Evolutionary conservation across 164 flowering plant genomes (phyloP).

Genomic region (Annona squamosa): DNA sequence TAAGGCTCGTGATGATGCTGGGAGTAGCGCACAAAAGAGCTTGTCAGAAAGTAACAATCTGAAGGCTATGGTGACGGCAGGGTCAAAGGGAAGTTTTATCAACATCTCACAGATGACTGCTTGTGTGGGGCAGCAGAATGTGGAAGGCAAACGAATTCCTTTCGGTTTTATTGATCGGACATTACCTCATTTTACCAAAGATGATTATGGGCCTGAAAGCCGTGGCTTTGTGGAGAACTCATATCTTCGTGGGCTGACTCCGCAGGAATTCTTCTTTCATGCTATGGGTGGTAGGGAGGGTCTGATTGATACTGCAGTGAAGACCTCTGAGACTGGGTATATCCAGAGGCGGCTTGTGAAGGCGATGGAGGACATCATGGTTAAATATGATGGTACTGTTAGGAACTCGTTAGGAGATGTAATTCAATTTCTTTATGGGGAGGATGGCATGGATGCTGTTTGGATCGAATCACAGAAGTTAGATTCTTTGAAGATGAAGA

Average conservation of each 20-base stretch:
- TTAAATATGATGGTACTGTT: conserved; percentile 97
- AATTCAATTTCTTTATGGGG: conserved; percentile 94
- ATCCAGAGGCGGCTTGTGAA: conserved; percentile 94
- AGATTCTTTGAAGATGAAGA: conserved; percentile 87
- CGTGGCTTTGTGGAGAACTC: conserved; percentile 99
- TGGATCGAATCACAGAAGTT: conserved; percentile 93
- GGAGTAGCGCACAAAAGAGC: conserved; percentile 97
- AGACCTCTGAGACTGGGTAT: conserved; percentile 98
- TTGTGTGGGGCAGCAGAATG: conserved; percentile 99
- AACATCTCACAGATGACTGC: conserved; percentile 99
- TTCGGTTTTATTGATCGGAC: conserved; percentile 85
- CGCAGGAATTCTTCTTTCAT: conserved; percentile 98
- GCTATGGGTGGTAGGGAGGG: conserved; percentile 99
- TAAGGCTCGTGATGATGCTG: conserved; percentile 99
- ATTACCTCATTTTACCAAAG: conserved; percentile 92
- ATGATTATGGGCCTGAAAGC: conserved; percentile 98
- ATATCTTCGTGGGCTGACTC: conserved; percentile 88
- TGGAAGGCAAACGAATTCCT: conserved; percentile 97
- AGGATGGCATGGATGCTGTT: conserved; percentile 99
- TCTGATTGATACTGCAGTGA: conserved; percentile 96
- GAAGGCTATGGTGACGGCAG: conserved; percentile 99
- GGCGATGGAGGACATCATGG: conserved; percentile 99
- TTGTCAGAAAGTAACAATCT: conserved; percentile 96
- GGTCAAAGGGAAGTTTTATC: conserved; percentile 98
- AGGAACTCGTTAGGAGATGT: conserved; percentile 96